Percentiles rank a stretch among this genome's conserved stretches.
Conservation (phyloP, 1,284 basidiomycete species). For the Microbotryum intermedium region DNA sequence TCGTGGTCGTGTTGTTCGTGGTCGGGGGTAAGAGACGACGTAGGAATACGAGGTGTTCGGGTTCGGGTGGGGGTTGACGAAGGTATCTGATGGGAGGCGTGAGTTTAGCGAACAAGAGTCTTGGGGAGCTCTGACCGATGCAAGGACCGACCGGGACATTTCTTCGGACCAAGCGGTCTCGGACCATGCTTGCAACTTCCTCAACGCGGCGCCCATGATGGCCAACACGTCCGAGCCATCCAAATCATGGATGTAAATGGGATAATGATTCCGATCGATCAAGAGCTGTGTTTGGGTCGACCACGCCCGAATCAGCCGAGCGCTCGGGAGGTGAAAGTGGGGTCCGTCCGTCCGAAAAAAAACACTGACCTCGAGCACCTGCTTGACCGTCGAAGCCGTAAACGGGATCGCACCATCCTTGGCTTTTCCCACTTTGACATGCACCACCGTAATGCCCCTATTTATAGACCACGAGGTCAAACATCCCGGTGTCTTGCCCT, state of each 20-base stretch:
- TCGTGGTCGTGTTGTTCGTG: too few relatives aligned
- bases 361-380: constrained; percentile 4
- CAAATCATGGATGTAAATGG: constrained; percentile 9
- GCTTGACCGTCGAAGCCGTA: not conserved
- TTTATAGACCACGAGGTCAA: not conserved
- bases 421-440: constrained; percentile 3
- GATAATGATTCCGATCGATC: not conserved
- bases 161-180: constrained; percentile 4
- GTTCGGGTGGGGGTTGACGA: not conserved
- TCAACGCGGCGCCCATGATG: constrained; percentile 3
- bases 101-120: not conserved
- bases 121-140: not conserved
- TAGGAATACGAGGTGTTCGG: constrained; percentile 6
- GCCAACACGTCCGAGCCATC: constrained; percentile 12
- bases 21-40: constrained; percentile 1
- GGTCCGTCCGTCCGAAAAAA: not conserved
- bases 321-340: too few relatives aligned
- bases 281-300: not conserved
- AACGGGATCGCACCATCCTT: constrained; percentile 6
- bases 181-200: constrained; percentile 8
- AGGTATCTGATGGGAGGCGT: constrained; percentile 1
- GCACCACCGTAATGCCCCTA: not conserved
- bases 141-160: constrained; percentile 2
- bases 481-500: not conserved
- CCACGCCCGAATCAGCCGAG: not conserved